Conservation (phyloP, 768 basidiomycete genomes). For the Ephemerocybe angulata region DNA sequence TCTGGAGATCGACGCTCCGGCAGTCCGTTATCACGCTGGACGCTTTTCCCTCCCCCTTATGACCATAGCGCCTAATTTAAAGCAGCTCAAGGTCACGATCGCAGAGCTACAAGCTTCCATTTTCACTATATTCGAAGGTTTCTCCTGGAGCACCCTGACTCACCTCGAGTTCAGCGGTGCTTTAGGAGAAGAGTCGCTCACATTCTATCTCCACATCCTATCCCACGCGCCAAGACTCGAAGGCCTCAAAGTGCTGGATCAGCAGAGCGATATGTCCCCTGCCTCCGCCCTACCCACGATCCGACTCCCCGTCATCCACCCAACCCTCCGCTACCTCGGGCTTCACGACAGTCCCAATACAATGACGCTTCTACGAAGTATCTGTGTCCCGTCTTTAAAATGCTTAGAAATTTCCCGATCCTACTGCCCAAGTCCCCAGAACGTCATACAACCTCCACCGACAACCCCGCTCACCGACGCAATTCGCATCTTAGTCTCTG, state of each 20-base stretch:
- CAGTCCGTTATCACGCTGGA: background rate
- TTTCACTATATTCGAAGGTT: background rate
- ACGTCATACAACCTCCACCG: background rate
- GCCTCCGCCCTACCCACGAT: background rate
- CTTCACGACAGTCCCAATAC: background rate
- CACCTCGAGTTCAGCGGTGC: background rate
- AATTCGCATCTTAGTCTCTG: background rate
- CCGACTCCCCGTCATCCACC: background rate
- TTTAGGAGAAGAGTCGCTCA: background rate
- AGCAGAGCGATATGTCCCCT: background rate
- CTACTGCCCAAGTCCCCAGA: background rate
- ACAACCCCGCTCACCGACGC: background rate
- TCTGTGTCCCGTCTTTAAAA: background rate
- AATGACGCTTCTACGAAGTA: background rate
- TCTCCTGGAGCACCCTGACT: background rate
- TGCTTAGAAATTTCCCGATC: background rate
- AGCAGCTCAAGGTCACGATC: background rate
- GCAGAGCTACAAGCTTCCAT: background rate
- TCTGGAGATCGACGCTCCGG: slow-evolving; percentile 2
- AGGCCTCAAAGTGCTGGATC: background rate
- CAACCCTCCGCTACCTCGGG: background rate
- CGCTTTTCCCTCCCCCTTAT: background rate
- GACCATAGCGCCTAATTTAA: background rate
- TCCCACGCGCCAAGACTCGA: background rate
- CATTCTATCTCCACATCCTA: slow-evolving; percentile 1